These are phyloP conservation scores for Diaporthe australafricana DNA, from an alignment of 2,329 filamentous ascomycete genomes.

Conservation along the genomic window DNA sequence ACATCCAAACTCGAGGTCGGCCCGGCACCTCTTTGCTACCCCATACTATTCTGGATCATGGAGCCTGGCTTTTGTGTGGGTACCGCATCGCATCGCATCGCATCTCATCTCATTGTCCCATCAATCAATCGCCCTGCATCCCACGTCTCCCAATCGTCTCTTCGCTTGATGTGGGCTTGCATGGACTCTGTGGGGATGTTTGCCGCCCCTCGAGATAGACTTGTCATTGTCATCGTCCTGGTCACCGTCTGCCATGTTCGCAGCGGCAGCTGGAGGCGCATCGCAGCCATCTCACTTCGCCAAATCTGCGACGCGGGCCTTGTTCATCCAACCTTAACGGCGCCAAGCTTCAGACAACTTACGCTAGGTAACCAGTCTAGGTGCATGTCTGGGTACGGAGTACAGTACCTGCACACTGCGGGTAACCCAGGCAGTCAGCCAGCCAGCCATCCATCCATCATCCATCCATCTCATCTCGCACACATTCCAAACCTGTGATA, in stretches of 20 bases:
- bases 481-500: constrained; percentile 6
- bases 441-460: too few relatives aligned
- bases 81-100: constrained; percentile 8
- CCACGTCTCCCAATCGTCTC: neutral
- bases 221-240: neutral
- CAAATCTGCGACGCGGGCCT: constrained; percentile 17
- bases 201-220: neutral
- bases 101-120: constrained; percentile 2
- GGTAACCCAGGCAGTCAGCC: neutral
- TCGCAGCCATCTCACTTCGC: constrained; percentile 15
- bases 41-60: constrained; percentile 2
- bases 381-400: neutral
- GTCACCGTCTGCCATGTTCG: neutral
- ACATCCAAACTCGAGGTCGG: neutral
- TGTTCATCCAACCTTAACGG: constrained; percentile 28
- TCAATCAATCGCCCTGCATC: neutral
- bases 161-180: neutral
- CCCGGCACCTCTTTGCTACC: neutral
- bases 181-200: constrained; percentile 17
- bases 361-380: neutral
- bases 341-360: constrained; percentile 19
- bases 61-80: constrained; percentile 4
- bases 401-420: neutral
- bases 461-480: neutral
- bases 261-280: constrained; percentile 3